These are phyloP conservation scores for Malassezia furfur DNA, from an alignment of 1,284 basidiomycete species.

Conservation along the genomic window DNA sequence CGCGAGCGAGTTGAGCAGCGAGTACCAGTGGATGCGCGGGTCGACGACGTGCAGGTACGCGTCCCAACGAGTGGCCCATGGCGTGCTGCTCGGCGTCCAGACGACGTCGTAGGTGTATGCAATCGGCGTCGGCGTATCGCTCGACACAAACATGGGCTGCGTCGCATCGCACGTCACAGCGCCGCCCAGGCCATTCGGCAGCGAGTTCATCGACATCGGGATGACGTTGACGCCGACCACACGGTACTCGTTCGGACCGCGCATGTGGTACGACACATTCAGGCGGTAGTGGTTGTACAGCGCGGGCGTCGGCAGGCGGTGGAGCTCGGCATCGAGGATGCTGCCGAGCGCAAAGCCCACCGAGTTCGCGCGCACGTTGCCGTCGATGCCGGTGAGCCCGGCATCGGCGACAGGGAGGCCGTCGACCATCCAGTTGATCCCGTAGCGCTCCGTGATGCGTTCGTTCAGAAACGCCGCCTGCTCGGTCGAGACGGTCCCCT, in stretches of 20 bases:
- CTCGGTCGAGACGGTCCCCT: slow-evolving; percentile 57
- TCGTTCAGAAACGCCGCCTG: slow-evolving; percentile 83
- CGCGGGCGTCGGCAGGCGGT: slow-evolving; percentile 36
- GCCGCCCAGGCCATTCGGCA: slow-evolving; percentile 15
- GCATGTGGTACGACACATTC: slow-evolving; percentile 45
- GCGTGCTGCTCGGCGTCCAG: slow-evolving; percentile 71
- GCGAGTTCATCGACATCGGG: slow-evolving; percentile 30
- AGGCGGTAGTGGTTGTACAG: slow-evolving; percentile 45
- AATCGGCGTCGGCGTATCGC: slow-evolving; percentile 60
- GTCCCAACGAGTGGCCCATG: slow-evolving; percentile 86
- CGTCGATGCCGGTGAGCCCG: slow-evolving; percentile 41
- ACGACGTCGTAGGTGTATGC: slow-evolving; percentile 80
- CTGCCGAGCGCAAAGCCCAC: slow-evolving; percentile 49
- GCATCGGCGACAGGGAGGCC: slow-evolving; percentile 70
- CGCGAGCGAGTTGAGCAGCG: slow-evolving; percentile 77
- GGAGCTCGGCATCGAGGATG: slow-evolving; percentile 47
- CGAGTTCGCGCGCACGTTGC: slow-evolving; percentile 56
- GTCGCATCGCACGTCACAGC: slow-evolving; percentile 22
- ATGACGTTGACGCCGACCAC: slow-evolving; percentile 44
- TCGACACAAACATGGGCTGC: slow-evolving; percentile 44
- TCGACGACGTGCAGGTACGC: slow-evolving; percentile 57
- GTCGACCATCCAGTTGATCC: slow-evolving; percentile 87
- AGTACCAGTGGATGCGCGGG: slow-evolving; percentile 61
- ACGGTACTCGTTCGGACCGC: slow-evolving; percentile 35
- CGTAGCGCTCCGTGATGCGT: slow-evolving; percentile 83